These are phyloP conservation scores for Stylosanthes scabra DNA, from an alignment of 331 rosid genomes.

Conservation along the genomic window DNA sequence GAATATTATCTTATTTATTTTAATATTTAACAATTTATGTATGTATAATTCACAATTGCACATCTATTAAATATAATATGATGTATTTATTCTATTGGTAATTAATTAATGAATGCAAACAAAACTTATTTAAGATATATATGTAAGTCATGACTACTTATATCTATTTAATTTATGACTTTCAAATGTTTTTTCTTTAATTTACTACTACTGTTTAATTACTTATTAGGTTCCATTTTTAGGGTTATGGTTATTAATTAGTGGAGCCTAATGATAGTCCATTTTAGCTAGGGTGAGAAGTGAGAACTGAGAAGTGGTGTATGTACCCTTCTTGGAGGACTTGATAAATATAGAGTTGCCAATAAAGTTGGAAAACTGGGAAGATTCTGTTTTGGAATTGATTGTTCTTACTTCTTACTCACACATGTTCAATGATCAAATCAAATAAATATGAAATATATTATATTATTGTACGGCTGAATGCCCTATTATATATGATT, in stretches of 20 bases:
- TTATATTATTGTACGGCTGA: background rate
- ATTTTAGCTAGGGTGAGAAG: slow-evolving; percentile 20
- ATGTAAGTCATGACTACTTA: too few relatives aligned
- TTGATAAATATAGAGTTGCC: slow-evolving; percentile 38
- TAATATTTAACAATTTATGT: too few relatives aligned
- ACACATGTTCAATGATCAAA: slow-evolving; percentile 41
- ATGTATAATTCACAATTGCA: too few relatives aligned
- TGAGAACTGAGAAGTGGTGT: slow-evolving; percentile 1
- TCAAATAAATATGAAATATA: background rate
- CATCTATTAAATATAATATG: too few relatives aligned
- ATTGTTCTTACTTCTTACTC: slow-evolving; percentile 47
- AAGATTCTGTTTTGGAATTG: slow-evolving; percentile 50
- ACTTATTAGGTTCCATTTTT: background rate
- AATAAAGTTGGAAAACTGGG: slow-evolving; percentile 52
- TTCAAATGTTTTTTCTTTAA: too few relatives aligned
- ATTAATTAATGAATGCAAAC: too few relatives aligned
- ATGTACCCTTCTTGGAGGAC: slow-evolving; percentile 16
- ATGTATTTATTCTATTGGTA: too few relatives aligned
- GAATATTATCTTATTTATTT: too few relatives aligned
- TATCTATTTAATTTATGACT: too few relatives aligned
- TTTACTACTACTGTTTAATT: background rate
- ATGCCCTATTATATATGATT: slow-evolving; percentile 32
- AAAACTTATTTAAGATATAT: too few relatives aligned
- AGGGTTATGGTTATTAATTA: background rate
- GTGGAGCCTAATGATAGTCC: slow-evolving; percentile 16